Base-by-base conservation (phyloP, 2,329 filamentous ascomycete species). In the Ceratocystis cubensis region DNA sequence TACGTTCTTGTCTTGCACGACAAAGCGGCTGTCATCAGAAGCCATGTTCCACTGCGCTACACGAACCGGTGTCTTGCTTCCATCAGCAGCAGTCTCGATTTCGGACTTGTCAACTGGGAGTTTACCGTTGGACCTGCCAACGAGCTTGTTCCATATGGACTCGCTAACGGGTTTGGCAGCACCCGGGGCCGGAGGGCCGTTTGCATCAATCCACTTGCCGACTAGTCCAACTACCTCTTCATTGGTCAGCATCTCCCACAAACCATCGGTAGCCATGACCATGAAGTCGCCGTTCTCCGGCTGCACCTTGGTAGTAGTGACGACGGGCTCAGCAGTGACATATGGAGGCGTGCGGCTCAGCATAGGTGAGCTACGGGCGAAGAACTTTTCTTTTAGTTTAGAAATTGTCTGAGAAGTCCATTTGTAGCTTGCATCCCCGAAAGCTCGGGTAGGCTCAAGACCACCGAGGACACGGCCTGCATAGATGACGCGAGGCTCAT, bases 171-270 rank as follows among this genome's bases (percentile, higher is more conserved):
- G 69, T 94, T 2, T 78, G 82, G 76, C 86, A 67, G 75, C 79
- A 57, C 79, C 77, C 2, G 76, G 74, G 63, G 74, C 76, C 67
- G 73, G 75, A 72, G 73, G 63, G 45, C 79, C 78, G 74, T 96
- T 88, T 25, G 84, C 85, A 75, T 99, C 94, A 61, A 99, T 85
- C 94, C 94, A 99, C 75, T 96, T 91, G 17, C 93, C 95, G 3
- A 99, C 94, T 1, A 99, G 84, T 0, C 94, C 94, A 63, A 99
- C 89, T 1, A 96, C 94, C 78, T 99, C 94, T 74, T 99, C 94
- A 72, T 97, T 99, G 61, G 91, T 96, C 69, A 99, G 81, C 94
- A 97, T 97, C 77, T 99, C 94, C 94, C 94, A 99, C 0, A 99
- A 81, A 3, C 94, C 94, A 74, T 99, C 94, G 0, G 94, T 96